Evolutionary conservation across 2,329 filamentous ascomycete species (phyloP).

Genomic region (Ophiostoma sp.): DNA sequence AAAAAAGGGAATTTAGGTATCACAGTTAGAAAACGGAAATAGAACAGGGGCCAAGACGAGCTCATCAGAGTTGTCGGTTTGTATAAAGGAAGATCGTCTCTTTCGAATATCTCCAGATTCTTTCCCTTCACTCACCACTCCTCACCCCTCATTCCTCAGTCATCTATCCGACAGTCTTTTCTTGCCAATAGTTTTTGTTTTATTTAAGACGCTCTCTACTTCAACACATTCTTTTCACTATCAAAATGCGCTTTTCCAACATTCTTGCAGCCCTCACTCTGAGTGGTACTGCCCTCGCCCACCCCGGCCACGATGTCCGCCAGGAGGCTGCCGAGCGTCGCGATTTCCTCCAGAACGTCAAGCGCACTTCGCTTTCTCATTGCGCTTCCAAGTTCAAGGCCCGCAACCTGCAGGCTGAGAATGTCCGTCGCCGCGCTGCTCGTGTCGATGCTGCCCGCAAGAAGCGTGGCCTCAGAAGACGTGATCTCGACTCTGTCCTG

Average conservation of each 20-base stretch:
- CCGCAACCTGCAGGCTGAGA: slow-evolving; percentile 36
- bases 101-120: background rate
- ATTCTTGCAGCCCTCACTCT: slow-evolving; percentile 28
- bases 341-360: slow-evolving; percentile 35
- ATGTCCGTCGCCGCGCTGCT: slow-evolving; percentile 36
- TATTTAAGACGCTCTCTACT: background rate
- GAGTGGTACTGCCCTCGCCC: slow-evolving; percentile 30
- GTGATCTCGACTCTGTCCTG: slow-evolving; percentile 28
- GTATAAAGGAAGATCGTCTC: background rate
- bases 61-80: background rate
- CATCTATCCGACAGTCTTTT: background rate
- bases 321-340: slow-evolving; percentile 41
- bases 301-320: slow-evolving; percentile 40
- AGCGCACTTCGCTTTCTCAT: slow-evolving; percentile 35
- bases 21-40: background rate
- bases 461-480: slow-evolving; percentile 9
- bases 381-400: slow-evolving; percentile 39
- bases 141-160: background rate
- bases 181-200: background rate
- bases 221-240: background rate
- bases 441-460: background rate
- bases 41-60: background rate
- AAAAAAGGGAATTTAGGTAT: background rate
- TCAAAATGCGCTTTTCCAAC: slow-evolving; percentile 27
- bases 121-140: background rate